Conservation (phyloP, 306 rosid genomes). For the Begonia masoniana region DNA sequence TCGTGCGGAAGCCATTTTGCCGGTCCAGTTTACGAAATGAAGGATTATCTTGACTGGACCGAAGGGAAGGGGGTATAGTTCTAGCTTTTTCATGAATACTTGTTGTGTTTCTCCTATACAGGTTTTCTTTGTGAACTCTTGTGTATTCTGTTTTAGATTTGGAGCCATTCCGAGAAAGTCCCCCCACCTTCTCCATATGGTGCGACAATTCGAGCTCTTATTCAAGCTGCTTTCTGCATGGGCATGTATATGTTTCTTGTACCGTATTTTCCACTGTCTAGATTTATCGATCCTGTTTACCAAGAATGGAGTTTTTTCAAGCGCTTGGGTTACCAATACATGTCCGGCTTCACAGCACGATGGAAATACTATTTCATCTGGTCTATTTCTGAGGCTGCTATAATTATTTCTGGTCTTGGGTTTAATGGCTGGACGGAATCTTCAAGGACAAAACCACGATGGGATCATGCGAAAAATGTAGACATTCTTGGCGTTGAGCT, state of each 20-base stretch:
- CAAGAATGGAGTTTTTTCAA: constrained; percentile 76
- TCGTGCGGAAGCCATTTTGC: constrained; percentile 94
- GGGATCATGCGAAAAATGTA: constrained; percentile 93
- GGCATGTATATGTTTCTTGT: constrained; percentile 68
- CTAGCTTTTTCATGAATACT: too few species aligned
- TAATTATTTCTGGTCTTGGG: constrained; percentile 81
- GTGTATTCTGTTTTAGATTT: constrained; percentile 34
- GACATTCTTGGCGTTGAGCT: constrained; percentile 84
- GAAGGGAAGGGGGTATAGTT: constrained; percentile 78
- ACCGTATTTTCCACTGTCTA: constrained; percentile 69
- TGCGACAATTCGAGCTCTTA: constrained; percentile 57
- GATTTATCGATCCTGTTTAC: constrained; percentile 61
- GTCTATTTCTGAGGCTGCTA: constrained; percentile 92
- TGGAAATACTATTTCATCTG: constrained; percentile 99
- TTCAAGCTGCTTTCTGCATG: constrained; percentile 88
- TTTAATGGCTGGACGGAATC: constrained; percentile 92
- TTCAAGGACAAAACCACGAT: constrained; percentile 66
- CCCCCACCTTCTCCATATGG: constrained; percentile 56
- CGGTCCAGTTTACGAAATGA: constrained; percentile 91
- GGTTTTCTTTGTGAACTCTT: constrained; percentile 2
- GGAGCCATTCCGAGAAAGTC: constrained; percentile 58
- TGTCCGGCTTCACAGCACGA: constrained; percentile 92
- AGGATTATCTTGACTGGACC: constrained; percentile 91
- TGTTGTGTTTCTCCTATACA: not conserved
- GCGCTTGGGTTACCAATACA: constrained; percentile 73